Evolutionary conservation across 257 asterid genomes (phyloP), one percentile per base, ranked within the genome.

Genomic region (Ehretia macrophylla): DNA sequence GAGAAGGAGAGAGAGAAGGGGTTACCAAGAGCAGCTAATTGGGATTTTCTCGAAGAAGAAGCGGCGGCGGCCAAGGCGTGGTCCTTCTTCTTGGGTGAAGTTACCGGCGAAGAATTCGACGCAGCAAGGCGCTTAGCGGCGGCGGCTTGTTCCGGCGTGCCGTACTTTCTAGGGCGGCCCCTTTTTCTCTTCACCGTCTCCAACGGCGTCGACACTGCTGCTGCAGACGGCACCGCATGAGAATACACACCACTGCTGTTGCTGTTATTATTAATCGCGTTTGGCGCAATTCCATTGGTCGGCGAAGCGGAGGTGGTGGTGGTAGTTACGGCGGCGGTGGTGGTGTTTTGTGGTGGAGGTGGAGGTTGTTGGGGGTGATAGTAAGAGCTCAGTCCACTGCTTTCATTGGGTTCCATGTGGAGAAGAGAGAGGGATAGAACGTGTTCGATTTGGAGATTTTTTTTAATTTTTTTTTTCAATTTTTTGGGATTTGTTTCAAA

Each of bases 81-180:
- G 48, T 71, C 79, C 40, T 71, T 72, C 68, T 73, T 80, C 68
- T 66, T 69, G 4, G 63, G 65, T 17, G 80, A 64, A 37, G 89
- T 65, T 32, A 66, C 60, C 55, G 74, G 55, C 8, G 73, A 8
- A 10, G 78, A 60, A 46, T 77, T 27, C 37, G 58, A 59, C n/a
- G 71, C 76, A 10, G 69, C 57, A 13, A 66, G 67, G 63, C 82
- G 69, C 69, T 75, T 79, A 21, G 85, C 85, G 20, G 77, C 82
- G 0, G 85, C 85, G n/a, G 85, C 85, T 46, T 72, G 75, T 32
- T 74, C 85, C 0, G 82, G 82, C 14, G 85, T 70, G 18, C 74
- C 61, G 37, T 79, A 79, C 72, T 79, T 79, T 17, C 85, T 76
- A 0, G 85, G 85, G 37, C 85, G 70, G 23, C 85, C 85, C 17